Evolutionary conservation across 2,329 filamentous ascomycete genomes (phyloP), one percentile per base, ranked within the genome.

Genomic region (Lecanosticta acicola): DNA sequence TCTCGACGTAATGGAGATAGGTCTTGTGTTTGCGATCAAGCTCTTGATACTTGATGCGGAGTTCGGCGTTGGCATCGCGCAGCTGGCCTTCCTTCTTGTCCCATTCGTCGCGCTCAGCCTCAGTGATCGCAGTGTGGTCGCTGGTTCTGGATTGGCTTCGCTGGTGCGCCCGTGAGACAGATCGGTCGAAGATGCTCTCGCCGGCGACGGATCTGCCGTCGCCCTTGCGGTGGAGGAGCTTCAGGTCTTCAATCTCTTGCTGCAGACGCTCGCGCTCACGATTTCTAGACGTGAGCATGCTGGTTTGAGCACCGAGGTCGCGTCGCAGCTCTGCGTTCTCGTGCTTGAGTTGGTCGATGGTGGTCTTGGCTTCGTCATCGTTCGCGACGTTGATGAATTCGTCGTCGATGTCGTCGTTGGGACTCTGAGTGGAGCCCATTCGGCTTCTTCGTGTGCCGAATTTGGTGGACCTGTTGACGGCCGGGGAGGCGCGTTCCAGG

Each of bases 181-280:
- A 96, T n/a, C 93, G 81, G 49, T 97, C 93, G 24, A 97, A 79
- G 35, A 97, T 85, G 63, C 89, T 95, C 62, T 97, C 93, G 4
- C 91, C 82, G 1, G 88, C 74, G 43, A 78, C 67, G 2, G 79
- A 82, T 46, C 75, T 70, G 61, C 56, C 77, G 51, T 80, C 85
- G 21, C 80, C 80, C 52, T 87, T 82, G 44, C 89, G 83, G 55
- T 89, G 84, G 1, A 85, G 81, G 59, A 97, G 81, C 69, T 97
- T 98, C 51, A 98, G 75, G 51, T 96, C 90, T 68, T 98, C 93
- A 52, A 97, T 97, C 65, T 98, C 91, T 63, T 95, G 88, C 66
- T 97, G 94, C 7, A 98, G 75, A 3, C 89, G 81, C 64, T 97
- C 90, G 63, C 95, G 94, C 64, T 98, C 93, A 19, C 89, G 85